These are phyloP conservation scores for Debaryomyces tyrocola DNA, from an alignment of 805 yeast genomes.

Conservation along the genomic window DNA sequence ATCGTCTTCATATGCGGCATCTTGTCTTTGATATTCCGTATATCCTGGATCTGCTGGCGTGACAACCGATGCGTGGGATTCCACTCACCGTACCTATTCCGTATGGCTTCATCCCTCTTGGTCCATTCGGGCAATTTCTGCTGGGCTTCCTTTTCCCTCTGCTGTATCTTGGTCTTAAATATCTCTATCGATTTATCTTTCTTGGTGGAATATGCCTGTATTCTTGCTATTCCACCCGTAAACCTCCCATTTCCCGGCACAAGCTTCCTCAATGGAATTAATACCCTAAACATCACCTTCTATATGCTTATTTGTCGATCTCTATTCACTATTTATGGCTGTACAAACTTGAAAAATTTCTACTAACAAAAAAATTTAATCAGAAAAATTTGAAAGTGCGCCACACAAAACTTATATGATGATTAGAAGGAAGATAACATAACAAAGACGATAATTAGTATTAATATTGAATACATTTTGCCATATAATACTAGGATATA, in stretches of 20 bases:
- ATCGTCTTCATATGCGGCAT: constrained; percentile 61
- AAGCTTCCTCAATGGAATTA: background rate
- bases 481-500: background rate
- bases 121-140: constrained; percentile 55
- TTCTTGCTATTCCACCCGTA: background rate
- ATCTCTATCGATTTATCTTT: constrained; percentile 6
- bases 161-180: constrained; percentile 14
- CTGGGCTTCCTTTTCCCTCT: constrained; percentile 42
- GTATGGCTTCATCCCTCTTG: constrained; percentile 62
- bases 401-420: background rate
- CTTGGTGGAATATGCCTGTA: background rate
- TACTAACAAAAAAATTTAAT: background rate
- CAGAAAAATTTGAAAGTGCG: background rate
- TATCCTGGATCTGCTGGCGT: constrained; percentile 65
- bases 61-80: constrained; percentile 66
- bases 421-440: background rate
- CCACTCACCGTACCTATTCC: constrained; percentile 67
- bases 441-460: background rate
- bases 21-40: constrained; percentile 54
- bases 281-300: background rate
- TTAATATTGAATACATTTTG: background rate
- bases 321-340: no score
- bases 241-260: background rate
- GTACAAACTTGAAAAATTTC: background rate
- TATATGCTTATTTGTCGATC: background rate